These are phyloP conservation scores for Polychytrium aggregatum DNA, from an alignment of 192 early-diverging fungal species.

Conservation along the genomic window DNA sequence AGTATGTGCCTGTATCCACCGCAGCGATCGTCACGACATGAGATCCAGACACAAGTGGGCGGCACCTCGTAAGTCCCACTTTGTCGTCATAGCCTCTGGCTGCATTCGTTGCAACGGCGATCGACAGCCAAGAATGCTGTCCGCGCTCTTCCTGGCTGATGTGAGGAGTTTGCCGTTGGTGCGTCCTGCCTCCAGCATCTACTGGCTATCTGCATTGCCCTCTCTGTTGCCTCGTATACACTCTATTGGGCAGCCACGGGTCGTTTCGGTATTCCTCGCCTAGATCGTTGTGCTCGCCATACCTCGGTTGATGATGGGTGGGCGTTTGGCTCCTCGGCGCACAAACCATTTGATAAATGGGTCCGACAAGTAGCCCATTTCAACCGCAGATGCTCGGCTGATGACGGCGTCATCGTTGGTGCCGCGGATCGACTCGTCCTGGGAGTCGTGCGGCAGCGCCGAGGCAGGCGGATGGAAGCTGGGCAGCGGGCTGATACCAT, in stretches of 20 bases:
- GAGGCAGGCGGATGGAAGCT: too few relatives aligned
- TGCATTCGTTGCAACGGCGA: too few relatives aligned
- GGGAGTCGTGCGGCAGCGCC: too few relatives aligned
- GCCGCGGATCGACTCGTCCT: constrained; percentile 66
- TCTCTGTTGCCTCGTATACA: not conserved
- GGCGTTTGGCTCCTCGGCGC: constrained; percentile 48
- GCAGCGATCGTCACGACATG: not conserved
- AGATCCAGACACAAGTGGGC: not conserved
- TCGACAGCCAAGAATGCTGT: too few relatives aligned
- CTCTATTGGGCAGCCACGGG: not conserved
- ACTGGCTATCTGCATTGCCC: too few relatives aligned
- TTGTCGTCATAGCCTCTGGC: too few relatives aligned
- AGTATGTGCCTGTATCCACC: constrained; percentile 53
- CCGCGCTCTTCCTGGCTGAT: too few relatives aligned
- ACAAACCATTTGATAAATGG: constrained; percentile 54
- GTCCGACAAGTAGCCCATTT: constrained; percentile 72
- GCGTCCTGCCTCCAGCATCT: too few relatives aligned
- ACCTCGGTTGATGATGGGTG: constrained; percentile 92
- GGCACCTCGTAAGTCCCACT: too few relatives aligned
- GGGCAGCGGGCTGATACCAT: too few relatives aligned
- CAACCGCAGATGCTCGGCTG: constrained; percentile 66
- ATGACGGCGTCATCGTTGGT: constrained; percentile 88
- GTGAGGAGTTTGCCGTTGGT: too few relatives aligned
- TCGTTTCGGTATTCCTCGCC: too few relatives aligned
- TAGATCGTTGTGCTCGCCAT: not conserved